These are phyloP conservation scores for Sclerotinia spermophila DNA, from an alignment of 2,329 filamentous ascomycete species.

Conservation along the genomic window DNA sequence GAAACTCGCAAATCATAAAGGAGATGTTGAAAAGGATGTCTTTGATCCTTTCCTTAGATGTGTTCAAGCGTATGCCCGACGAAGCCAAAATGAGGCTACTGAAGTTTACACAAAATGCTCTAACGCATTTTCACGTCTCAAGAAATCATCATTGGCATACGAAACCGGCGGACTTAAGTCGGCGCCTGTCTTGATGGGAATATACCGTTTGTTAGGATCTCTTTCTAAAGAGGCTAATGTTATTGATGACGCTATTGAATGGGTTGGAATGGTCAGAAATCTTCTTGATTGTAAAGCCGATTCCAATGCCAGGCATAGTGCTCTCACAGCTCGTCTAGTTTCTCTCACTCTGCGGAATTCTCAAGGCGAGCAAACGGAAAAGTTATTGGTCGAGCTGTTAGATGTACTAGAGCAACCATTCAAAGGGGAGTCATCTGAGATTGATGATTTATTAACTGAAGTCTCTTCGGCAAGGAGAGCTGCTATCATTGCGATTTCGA, in stretches of 20 bases:
- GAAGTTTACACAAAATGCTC: conserved; percentile 29
- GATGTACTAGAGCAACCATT: conserved; percentile 56
- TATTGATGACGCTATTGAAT: conserved; percentile 51
- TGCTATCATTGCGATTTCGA: conserved; percentile 40
- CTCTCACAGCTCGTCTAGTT: conserved; percentile 53
- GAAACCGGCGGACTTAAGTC: conserved; percentile 23
- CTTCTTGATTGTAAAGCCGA: conserved; percentile 25
- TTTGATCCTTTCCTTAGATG: conserved; percentile 63
- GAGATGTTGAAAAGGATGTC: conserved; percentile 60
- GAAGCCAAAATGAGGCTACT: conserved; percentile 36
- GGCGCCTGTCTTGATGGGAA: conserved; percentile 26
- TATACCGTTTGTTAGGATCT: conserved; percentile 50
- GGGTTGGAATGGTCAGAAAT: conserved; percentile 46
- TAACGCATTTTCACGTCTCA: conserved; percentile 25
- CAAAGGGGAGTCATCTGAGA: conserved; percentile 55
- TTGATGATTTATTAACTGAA: conserved; percentile 58
- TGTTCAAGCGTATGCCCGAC: conserved; percentile 56
- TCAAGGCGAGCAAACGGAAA: conserved; percentile 40
- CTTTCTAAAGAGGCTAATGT: conserved; percentile 46
- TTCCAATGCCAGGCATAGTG: conserved; percentile 41
- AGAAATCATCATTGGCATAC: conserved; percentile 25
- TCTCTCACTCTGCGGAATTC: conserved; percentile 50
- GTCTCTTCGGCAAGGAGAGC: conserved; percentile 54
- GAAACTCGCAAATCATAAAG: conserved; percentile 57
- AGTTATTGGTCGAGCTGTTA: conserved; percentile 47